Conservation (phyloP, 495 filamentous ascomycete genomes). For the Trichoderma reesei region DNA sequence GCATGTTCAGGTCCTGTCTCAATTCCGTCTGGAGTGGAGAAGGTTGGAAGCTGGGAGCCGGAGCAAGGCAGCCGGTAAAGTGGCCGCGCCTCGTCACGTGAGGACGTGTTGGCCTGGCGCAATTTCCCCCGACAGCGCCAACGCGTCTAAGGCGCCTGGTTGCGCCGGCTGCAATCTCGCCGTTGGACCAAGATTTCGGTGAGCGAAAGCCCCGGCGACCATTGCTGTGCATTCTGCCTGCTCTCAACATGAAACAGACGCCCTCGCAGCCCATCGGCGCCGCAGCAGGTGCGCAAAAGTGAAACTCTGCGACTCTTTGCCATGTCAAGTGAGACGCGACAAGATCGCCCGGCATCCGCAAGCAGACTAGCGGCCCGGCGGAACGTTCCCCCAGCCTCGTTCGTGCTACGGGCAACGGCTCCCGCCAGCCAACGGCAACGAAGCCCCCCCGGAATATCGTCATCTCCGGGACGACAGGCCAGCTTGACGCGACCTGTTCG, state of each 20-base stretch:
- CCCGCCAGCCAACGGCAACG: no score
- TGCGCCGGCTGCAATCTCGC: neutral
- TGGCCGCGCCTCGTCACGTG: neutral
- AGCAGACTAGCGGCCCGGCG: neutral
- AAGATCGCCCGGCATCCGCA: neutral
- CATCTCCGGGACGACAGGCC: constrained; percentile 8
- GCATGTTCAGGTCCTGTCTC: neutral
- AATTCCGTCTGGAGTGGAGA: neutral
- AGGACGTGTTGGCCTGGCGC: neutral
- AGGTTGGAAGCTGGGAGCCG: no score
- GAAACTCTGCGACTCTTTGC: neutral
- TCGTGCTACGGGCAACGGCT: neutral
- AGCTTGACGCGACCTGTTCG: constrained; percentile 2
- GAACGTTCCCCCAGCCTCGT: neutral
- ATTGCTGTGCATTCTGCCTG: neutral
- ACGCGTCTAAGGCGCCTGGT: neutral
- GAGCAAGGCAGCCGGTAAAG: neutral
- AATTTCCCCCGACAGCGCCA: neutral
- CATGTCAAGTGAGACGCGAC: constrained; percentile 5
- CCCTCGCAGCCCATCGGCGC: neutral
- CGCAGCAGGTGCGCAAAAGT: constrained; percentile 2
- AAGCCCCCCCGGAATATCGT: constrained; percentile 5
- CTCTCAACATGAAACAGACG: neutral
- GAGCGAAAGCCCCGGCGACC: neutral
- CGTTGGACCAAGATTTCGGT: neutral